Conservation (phyloP, 2,329 filamentous ascomycete species). For the Aspergillus spinulosporus region DNA sequence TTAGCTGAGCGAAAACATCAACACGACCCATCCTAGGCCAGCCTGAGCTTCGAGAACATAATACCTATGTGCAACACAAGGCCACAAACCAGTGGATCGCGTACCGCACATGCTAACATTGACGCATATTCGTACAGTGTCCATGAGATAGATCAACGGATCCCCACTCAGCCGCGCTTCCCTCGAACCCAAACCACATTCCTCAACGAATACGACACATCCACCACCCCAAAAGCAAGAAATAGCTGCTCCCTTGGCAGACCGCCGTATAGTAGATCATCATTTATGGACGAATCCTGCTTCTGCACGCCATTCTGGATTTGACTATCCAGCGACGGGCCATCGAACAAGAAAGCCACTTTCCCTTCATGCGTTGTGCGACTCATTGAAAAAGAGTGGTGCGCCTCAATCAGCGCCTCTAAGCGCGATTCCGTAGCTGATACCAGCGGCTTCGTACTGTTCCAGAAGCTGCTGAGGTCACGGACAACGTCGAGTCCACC, state of each 20-base stretch:
- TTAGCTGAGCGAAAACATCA: too few relatives aligned
- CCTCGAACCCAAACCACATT: slow-evolving; percentile 31
- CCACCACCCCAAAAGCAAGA: slow-evolving; percentile 34
- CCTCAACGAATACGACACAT: slow-evolving; percentile 25
- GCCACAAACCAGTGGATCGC: too few relatives aligned
- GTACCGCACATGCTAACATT: too few relatives aligned
- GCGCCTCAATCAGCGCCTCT: slow-evolving; percentile 44
- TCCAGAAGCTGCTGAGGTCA: slow-evolving; percentile 61
- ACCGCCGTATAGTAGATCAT: slow-evolving; percentile 48
- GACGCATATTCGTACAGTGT: too few relatives aligned
- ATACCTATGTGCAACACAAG: too few relatives aligned
- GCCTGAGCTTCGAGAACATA: too few relatives aligned
- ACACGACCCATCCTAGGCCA: too few relatives aligned
- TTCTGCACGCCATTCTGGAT: slow-evolving; percentile 31
- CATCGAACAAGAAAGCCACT: slow-evolving; percentile 39
- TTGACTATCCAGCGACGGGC: slow-evolving; percentile 42
- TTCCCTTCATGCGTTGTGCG: slow-evolving; percentile 30
- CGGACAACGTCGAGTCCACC: slow-evolving; percentile 57
- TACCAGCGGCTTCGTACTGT: slow-evolving; percentile 55
- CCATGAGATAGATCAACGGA: too few relatives aligned
- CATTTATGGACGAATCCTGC: slow-evolving; percentile 27
- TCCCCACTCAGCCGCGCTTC: too few relatives aligned
- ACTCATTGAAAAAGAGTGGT: slow-evolving; percentile 30
- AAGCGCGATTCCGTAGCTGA: slow-evolving; percentile 52
- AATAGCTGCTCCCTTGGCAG: slow-evolving; percentile 31